These are phyloP conservation scores for Apiotrichum siamense DNA, from an alignment of 1,284 basidiomycete genomes.

Conservation along the genomic window DNA sequence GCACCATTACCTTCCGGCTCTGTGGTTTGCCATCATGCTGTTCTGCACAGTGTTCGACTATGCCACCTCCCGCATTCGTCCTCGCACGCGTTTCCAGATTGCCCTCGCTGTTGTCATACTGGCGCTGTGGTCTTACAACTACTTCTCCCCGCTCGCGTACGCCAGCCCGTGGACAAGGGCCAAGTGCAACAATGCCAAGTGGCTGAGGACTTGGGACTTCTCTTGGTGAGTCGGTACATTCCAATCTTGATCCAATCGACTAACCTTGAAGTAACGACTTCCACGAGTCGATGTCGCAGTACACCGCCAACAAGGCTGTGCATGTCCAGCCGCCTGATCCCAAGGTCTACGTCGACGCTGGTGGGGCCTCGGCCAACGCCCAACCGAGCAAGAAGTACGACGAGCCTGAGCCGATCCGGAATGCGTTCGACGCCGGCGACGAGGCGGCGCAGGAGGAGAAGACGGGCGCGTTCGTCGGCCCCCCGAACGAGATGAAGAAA, in stretches of 20 bases:
- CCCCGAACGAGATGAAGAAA: slow-evolving; percentile 37
- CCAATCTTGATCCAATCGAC: neutral
- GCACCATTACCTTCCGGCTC: slow-evolving; percentile 92
- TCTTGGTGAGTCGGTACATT: slow-evolving; percentile 57
- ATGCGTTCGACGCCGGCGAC: slow-evolving; percentile 41
- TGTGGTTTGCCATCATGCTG: slow-evolving; percentile 87
- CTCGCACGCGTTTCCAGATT: slow-evolving; percentile 70
- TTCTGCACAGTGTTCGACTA: slow-evolving; percentile 77
- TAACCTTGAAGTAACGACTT: slow-evolving; percentile 28
- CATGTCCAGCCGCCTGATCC: slow-evolving; percentile 17
- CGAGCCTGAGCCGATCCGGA: slow-evolving; percentile 44
- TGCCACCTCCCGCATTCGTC: slow-evolving; percentile 68
- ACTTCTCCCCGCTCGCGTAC: slow-evolving; percentile 79
- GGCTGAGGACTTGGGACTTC: slow-evolving; percentile 94
- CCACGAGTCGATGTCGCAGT: slow-evolving; percentile 34
- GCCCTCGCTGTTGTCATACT: slow-evolving; percentile 65
- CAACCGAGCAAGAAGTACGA: slow-evolving; percentile 30
- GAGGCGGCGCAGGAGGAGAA: slow-evolving; percentile 38
- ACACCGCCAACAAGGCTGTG: slow-evolving; percentile 17
- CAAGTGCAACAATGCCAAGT: slow-evolving; percentile 70
- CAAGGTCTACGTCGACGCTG: slow-evolving; percentile 24
- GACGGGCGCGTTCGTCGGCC: slow-evolving; percentile 38
- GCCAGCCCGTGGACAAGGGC: slow-evolving; percentile 78
- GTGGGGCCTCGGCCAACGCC: slow-evolving; percentile 16
- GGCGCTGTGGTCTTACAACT: slow-evolving; percentile 69